phyloP scores from a whole-genome alignment of 2,329 filamentous ascomycete genomes.

The Piedraia hortae region DNA sequence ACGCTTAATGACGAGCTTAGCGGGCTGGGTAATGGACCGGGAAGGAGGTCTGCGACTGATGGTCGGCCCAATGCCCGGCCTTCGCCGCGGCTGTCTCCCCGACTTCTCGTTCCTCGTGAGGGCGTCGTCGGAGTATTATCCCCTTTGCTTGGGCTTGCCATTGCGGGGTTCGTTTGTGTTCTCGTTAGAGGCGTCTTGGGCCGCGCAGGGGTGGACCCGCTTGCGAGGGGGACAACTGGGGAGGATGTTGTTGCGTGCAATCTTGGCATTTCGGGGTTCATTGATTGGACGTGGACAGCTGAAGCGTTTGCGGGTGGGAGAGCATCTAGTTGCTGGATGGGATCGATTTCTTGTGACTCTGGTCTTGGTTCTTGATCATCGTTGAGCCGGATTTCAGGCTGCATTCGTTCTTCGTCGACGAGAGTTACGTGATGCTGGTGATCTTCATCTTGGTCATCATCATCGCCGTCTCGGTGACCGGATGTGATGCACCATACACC shows the following conservation, averaged over 20 bases:
- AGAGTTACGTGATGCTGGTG: too few relatives aligned
- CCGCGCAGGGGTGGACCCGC: constrained; percentile 4
- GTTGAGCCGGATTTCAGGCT: constrained; percentile 8
- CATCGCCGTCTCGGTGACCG: constrained; percentile 33
- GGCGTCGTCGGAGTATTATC: constrained; percentile 1
- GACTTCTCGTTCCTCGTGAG: constrained; percentile 1
- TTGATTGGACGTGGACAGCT: constrained; percentile 9
- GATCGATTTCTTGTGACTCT: constrained; percentile 1
- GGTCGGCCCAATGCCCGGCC: constrained; percentile 1
- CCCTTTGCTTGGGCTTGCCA: constrained; percentile 1
- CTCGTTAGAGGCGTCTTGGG: constrained; percentile 7
- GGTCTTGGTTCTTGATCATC: constrained; percentile 3
- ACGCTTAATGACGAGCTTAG: constrained; percentile 32
- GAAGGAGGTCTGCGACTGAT: constrained; percentile 24
- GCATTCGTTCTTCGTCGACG: constrained; percentile 13
- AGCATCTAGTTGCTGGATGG: constrained; percentile 2
- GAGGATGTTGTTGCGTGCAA: constrained; percentile 14
- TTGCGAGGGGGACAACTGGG: constrained; percentile 8
- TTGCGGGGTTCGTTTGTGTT: constrained; percentile 3
- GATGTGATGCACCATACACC: constrained; percentile 96
- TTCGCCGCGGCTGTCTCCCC: background rate
- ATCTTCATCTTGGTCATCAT: constrained; percentile 15
- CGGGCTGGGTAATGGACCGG: constrained; percentile 31
- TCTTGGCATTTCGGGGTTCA: constrained; percentile 5
- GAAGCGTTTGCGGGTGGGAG: constrained; percentile 7